phyloP scores from a whole-genome alignment of 495 filamentous ascomycete species.

The Lophiostoma macrostomum region DNA sequence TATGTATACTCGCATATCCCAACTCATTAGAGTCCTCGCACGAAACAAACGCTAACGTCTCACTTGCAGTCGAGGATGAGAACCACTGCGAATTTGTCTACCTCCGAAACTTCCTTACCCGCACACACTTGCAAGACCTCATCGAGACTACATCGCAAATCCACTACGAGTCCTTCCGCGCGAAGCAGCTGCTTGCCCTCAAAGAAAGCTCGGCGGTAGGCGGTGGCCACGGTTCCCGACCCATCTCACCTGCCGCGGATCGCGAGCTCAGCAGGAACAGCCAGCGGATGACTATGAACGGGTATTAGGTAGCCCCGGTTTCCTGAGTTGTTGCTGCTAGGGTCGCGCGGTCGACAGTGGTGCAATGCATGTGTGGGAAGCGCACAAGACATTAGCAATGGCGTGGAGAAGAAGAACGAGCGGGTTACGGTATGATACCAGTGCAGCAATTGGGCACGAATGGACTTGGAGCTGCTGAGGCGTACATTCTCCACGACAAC shows the following conservation, averaged over 20 bases:
- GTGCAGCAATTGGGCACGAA: conserved; percentile 22
- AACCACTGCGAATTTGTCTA: conserved; percentile 99
- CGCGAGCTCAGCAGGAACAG: conserved; percentile 94
- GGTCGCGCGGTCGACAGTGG: neutral
- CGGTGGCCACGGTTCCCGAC: conserved; percentile 80
- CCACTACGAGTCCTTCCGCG: conserved; percentile 99
- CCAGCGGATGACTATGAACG: conserved; percentile 96
- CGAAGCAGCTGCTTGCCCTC: conserved; percentile 94
- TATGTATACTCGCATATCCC: conserved; percentile 12
- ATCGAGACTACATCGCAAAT: conserved; percentile 99
- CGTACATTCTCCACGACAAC: conserved; percentile 9
- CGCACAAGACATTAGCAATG: neutral
- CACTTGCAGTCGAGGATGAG: conserved; percentile 79
- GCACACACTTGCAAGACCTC: conserved; percentile 93
- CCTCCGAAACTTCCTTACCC: conserved; percentile 93
- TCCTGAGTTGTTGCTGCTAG: neutral
- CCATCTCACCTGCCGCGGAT: conserved; percentile 91
- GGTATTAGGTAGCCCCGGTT: conserved; percentile 58
- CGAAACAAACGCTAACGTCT: too few species aligned
- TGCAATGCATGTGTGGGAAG: neutral
- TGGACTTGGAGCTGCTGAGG: neutral
- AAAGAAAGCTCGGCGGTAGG: conserved; percentile 93
- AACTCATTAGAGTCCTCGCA: too few species aligned
- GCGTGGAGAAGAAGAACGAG: neutral
- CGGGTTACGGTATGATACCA: conserved; percentile 29